phyloP scores from a whole-genome alignment of 257 asterid species.

The Solanum gracilifrons region DNA sequence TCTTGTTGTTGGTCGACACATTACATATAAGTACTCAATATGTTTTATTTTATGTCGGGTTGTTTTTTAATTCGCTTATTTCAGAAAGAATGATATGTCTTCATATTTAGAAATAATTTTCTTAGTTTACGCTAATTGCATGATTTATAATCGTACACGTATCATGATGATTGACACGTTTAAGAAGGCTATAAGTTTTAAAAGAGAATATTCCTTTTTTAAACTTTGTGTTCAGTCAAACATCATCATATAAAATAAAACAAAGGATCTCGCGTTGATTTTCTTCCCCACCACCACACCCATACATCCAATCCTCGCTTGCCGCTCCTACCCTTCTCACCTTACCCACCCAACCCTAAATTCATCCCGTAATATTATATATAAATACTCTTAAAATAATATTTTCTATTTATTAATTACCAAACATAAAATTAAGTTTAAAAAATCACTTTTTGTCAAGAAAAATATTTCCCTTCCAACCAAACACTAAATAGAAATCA shows the following conservation, averaged over 20 bases:
- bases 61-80: neutral
- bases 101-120: neutral
- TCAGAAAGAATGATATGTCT: neutral
- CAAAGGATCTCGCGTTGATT: neutral
- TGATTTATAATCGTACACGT: neutral
- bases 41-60: neutral
- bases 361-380: neutral
- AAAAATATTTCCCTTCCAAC: neutral
- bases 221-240: neutral
- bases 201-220: no score
- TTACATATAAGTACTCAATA: neutral
- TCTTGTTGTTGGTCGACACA: neutral
- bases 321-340: neutral
- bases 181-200: neutral
- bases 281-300: neutral
- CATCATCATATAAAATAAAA: neutral
- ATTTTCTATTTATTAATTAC: neutral
- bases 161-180: no score
- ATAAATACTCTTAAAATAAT: neutral
- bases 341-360: neutral
- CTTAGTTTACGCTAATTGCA: neutral
- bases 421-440: neutral
- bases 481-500: neutral
- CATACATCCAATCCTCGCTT: neutral
- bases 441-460: no score